Evolutionary conservation across 2,329 filamentous ascomycete genomes (phyloP).

Genomic region (Pseudocercospora pini-densiflorae): DNA sequence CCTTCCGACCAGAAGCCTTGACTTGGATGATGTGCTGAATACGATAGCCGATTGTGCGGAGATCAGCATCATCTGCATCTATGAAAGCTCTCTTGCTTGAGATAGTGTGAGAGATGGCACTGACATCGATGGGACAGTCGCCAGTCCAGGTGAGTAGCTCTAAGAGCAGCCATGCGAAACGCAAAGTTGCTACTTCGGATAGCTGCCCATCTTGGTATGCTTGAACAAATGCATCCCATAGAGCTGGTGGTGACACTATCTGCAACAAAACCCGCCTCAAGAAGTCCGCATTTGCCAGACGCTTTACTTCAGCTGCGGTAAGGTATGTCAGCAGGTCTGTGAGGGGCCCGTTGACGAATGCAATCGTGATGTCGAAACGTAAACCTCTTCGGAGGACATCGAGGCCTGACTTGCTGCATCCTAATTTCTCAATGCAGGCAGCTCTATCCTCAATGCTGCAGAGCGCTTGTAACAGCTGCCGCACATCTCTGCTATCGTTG

Average conservation of each 20-base stretch:
- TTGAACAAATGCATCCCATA: neutral
- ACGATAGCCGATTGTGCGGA: neutral
- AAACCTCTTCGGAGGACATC: conserved; percentile 47
- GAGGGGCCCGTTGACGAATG: conserved; percentile 51
- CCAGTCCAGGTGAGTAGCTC: neutral
- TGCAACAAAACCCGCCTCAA: neutral
- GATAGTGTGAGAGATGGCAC: neutral
- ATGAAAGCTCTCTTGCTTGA: neutral
- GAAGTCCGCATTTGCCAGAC: neutral
- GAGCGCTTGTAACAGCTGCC: neutral
- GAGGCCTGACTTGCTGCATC: conserved; percentile 43
- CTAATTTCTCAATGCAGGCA: conserved; percentile 29
- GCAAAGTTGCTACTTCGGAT: neutral
- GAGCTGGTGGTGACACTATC: neutral
- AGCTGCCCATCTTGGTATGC: neutral
- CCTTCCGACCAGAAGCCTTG: neutral
- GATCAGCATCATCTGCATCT: neutral
- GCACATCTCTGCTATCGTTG: neutral
- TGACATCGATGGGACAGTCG: neutral
- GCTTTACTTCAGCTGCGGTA: neutral
- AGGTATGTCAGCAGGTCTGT: neutral
- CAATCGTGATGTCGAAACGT: conserved; percentile 48
- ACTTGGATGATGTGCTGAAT: neutral
- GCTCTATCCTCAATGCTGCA: neutral
- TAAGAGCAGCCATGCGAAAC: neutral